Percentiles rank a stretch among this genome's conserved stretches.
Conservation (phyloP, 176 grass and related monocot genomes). For the Triticum dicoccoides region DNA sequence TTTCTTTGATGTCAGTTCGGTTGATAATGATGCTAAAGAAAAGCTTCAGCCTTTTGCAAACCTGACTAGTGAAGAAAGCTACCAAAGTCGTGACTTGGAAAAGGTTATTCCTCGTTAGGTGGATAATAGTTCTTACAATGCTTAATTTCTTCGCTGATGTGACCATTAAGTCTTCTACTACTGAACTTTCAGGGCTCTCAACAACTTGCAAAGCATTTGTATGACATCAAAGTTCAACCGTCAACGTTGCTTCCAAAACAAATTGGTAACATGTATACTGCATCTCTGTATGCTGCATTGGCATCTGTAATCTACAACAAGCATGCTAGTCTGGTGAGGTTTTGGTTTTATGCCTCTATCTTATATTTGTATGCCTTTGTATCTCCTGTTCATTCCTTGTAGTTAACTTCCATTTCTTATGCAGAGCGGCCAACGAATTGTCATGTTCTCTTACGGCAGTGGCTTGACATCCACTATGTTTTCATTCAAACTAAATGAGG, state of each 20-base stretch:
- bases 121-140: slow-evolving; percentile 20
- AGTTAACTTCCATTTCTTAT: slow-evolving; percentile 28
- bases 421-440: slow-evolving; percentile 69
- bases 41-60: slow-evolving; percentile 66
- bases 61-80: slow-evolving; percentile 67
- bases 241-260: slow-evolving; percentile 75
- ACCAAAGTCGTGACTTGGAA: slow-evolving; percentile 78
- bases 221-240: slow-evolving; percentile 78
- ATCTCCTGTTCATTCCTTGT: not conserved
- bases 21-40: slow-evolving; percentile 62
- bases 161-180: not conserved
- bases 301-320: slow-evolving; percentile 73
- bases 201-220: slow-evolving; percentile 85
- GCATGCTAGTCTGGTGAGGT: slow-evolving; percentile 53
- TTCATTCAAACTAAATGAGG: slow-evolving; percentile 72
- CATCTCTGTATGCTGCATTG: slow-evolving; percentile 79
- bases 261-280: slow-evolving; percentile 90
- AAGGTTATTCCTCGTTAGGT: slow-evolving; percentile 39
- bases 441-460: slow-evolving; percentile 99
- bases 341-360: slow-evolving; percentile 11
- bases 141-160: slow-evolving; percentile 32
- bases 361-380: not conserved
- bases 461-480: slow-evolving; percentile 81
- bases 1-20: slow-evolving; percentile 45
- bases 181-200: slow-evolving; percentile 69